Percentiles rank a stretch among this genome's conserved stretches.
Evolutionary conservation across 1,284 basidiomycete genomes (phyloP).

Genomic region (Trichosporon ovoides): DNA sequence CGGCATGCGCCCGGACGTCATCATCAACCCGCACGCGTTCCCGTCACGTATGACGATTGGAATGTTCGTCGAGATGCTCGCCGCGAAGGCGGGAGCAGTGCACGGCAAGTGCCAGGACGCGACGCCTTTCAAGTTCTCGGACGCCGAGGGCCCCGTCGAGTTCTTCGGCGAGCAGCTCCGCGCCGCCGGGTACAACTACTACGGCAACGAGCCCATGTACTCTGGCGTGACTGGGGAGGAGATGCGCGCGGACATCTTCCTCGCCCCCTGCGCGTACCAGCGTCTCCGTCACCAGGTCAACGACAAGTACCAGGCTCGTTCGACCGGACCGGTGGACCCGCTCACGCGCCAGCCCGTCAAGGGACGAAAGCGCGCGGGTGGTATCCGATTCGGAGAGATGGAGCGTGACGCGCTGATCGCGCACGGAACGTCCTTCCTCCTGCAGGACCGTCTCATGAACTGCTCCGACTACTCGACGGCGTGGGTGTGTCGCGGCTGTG

Average conservation of each 20-base stretch:
- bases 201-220: slow-evolving; percentile 99
- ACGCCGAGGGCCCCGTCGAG: slow-evolving; percentile 90
- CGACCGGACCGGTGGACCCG: slow-evolving; percentile 93
- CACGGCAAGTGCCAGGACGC: slow-evolving; percentile 97
- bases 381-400: slow-evolving; percentile 99
- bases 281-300: slow-evolving; percentile 87
- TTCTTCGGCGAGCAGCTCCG: slow-evolving; percentile 96
- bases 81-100: slow-evolving; percentile 96
- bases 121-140: slow-evolving; percentile 96
- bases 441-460: slow-evolving; percentile 99
- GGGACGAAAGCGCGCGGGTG: slow-evolving; percentile 96
- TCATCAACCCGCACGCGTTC: slow-evolving; percentile 99
- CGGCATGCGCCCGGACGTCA: slow-evolving; percentile 98
- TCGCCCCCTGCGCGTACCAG: slow-evolving; percentile 98
- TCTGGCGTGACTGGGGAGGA: slow-evolving; percentile 98
- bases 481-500: slow-evolving; percentile 95
- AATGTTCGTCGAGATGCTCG: slow-evolving; percentile 99
- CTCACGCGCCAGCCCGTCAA: slow-evolving; percentile 97
- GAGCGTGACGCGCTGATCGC: slow-evolving; percentile 97
- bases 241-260: slow-evolving; percentile 96
- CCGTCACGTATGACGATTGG: slow-evolving; percentile 99
- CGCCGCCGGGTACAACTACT: slow-evolving; percentile 95
- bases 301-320: slow-evolving; percentile 99
- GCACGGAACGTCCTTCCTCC: slow-evolving; percentile 94
- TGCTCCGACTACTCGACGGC: slow-evolving; percentile 99